A percentile compares a stretch with the other conserved stretches of the same genome.
Evolutionary conservation across 2,329 filamentous ascomycete genomes (phyloP).

Genomic region (Gnomoniopsis sp.): DNA sequence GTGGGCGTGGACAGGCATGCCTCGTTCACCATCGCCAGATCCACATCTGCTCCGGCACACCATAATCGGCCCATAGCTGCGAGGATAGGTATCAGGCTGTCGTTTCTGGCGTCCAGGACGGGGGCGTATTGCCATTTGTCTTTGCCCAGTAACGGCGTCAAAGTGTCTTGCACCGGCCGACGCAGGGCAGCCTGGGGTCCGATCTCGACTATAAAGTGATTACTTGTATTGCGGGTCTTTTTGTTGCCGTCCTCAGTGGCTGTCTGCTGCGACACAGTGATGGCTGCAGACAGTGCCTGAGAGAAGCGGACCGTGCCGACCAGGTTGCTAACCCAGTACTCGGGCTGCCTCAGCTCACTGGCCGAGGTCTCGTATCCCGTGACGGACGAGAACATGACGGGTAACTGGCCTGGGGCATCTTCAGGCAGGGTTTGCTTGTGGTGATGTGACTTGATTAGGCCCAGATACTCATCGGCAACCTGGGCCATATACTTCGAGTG

Average conservation of each 20-base stretch:
- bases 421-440: background rate
- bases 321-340: background rate
- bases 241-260: too few species aligned
- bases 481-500: constrained; percentile 6
- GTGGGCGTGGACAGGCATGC: background rate
- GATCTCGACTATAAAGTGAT: constrained; percentile 26
- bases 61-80: background rate
- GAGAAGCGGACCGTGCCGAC: background rate
- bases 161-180: constrained; percentile 31
- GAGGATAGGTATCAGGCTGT: background rate
- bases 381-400: background rate
- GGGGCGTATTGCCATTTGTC: background rate
- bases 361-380: background rate
- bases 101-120: background rate
- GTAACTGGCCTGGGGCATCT: background rate
- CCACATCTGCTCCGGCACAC: background rate
- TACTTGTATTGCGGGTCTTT: too few species aligned
- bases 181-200: constrained; percentile 33
- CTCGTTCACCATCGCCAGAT: background rate
- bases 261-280: background rate
- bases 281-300: background rate
- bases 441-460: background rate
- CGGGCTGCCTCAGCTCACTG: background rate
- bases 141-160: constrained; percentile 10
- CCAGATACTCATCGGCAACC: constrained; percentile 22